Base-by-base conservation (phyloP, 108 stramenopile species). In the Pseudonitzschia delicatissima region DNA sequence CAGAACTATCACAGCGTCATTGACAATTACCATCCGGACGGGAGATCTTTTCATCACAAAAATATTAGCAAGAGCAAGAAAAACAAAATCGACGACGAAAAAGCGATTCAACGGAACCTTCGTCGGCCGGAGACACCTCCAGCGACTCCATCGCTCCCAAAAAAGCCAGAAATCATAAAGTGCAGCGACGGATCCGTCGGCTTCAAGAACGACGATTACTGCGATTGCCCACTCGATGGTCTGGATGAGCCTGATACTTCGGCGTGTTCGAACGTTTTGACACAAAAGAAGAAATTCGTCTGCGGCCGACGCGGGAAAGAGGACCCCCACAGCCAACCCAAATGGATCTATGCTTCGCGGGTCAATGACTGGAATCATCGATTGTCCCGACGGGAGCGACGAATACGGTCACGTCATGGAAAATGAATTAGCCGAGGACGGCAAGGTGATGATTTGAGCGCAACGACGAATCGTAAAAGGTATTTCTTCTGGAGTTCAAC, bases 171-270 rank as follows among this genome's bases (percentile, higher is more conserved):
- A 55, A 55, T 55, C 32, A 27, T 55, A 8, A 55, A 45, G 2
- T 55, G 53, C n/a, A 29, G 53, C 0, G 60, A 72, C 63, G 78
- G 72, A 40, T 37, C 51, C n/a, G 32, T 63, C 13, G 87, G 84
- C 6, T 36, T 76, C 59, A 13, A 77, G 12, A 90, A 90, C 66
- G 88, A 90, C 66, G 80, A 87, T 71, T 90, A 87, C 37, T 90
- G 88, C 52, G 88, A 90, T 76, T 90, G 88, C 60, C 39, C 26
- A 5, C 17, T 39, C n/a, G 67, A 90, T 74, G 88, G 88, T 34
- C 76, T 63, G 31, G 88, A 90, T 66, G 88, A 90, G 63, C 67
- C 80, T 3, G 39, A 61, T 4, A 87, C 88, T 12, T 81, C 88
- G 17, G 88, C 88, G 1, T 90, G 88, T 66, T 71, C 77, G 4